Evolutionary conservation across 331 rosid genomes (phyloP).

Genomic region (Dryas integrifolia): DNA sequence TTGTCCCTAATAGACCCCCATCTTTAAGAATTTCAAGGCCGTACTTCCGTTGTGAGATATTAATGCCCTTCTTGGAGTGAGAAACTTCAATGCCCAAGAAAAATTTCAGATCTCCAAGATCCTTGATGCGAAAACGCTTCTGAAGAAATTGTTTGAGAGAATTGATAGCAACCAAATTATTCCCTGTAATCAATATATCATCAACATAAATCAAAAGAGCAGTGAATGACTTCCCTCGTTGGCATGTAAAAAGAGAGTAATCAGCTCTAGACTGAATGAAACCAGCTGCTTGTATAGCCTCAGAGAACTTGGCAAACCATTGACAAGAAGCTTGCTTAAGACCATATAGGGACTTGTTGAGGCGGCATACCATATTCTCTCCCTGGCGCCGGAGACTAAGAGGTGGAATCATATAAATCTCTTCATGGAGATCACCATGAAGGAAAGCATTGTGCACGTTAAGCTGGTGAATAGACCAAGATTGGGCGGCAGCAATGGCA

Average conservation of each 20-base stretch:
- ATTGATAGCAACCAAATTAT: background rate
- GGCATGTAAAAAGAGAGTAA: background rate
- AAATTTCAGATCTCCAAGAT: background rate
- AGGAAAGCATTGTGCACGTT: background rate
- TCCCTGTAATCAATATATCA: background rate
- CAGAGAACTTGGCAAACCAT: background rate
- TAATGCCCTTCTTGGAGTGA: background rate
- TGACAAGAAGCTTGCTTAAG: background rate
- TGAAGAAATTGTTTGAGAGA: background rate
- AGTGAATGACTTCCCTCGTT: background rate
- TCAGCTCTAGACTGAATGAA: background rate
- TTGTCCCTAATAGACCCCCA: background rate
- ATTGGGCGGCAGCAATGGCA: background rate
- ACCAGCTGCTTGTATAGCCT: background rate
- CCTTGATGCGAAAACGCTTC: background rate
- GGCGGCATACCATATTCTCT: background rate
- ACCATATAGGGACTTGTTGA: background rate
- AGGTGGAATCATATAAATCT: background rate
- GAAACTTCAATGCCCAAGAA: background rate
- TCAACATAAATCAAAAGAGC: background rate
- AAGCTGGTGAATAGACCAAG: background rate
- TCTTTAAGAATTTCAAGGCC: background rate
- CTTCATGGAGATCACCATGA: background rate
- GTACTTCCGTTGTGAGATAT: background rate
- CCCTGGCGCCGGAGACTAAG: background rate